Percentiles rank a stretch among this genome's conserved stretches.
phyloP scores from a whole-genome alignment of 129 eudicot species.

The Ambrosia artemisiifolia region DNA sequence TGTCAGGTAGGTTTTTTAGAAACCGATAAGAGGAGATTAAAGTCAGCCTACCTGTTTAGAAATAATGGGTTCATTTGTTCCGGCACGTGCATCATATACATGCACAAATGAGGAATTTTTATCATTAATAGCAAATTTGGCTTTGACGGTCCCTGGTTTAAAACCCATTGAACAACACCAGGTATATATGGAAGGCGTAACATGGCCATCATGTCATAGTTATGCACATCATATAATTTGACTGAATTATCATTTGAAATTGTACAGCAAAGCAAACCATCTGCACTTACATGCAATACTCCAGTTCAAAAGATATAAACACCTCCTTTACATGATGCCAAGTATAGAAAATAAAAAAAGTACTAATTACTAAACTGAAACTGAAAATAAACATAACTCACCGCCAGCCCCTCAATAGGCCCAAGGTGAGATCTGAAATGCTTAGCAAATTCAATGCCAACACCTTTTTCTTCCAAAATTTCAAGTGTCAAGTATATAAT shows the following conservation, averaged over 20 bases:
- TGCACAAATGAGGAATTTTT: constrained; percentile 66
- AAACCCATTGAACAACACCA: constrained; percentile 86
- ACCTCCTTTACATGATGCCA: too few relatives aligned
- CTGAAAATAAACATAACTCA: too few relatives aligned
- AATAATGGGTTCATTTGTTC: constrained; percentile 69
- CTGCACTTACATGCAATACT: constrained; percentile 27
- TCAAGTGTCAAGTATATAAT: too few relatives aligned
- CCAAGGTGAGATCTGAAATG: too few relatives aligned
- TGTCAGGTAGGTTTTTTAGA: neutral
- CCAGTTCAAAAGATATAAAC: constrained; percentile 21
- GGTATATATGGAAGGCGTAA: constrained; percentile 71
- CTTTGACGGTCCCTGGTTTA: constrained; percentile 77
- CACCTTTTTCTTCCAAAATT: too few relatives aligned
- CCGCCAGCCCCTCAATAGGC: too few relatives aligned
- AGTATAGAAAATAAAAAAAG: too few relatives aligned
- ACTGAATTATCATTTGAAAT: constrained; percentile 81
- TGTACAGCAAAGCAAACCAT: constrained; percentile 92
- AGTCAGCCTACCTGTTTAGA: constrained; percentile 65
- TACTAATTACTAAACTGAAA: too few relatives aligned
- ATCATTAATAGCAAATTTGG: constrained; percentile 89
- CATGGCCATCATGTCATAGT: constrained; percentile 97
- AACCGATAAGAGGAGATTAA: neutral
- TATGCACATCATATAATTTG: constrained; percentile 85
- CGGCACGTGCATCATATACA: constrained; percentile 83
- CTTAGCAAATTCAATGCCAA: too few relatives aligned